Percentiles rank a stretch among this genome's conserved stretches.
Conservation (phyloP, 768 basidiomycete species). For the Russula earlei region DNA sequence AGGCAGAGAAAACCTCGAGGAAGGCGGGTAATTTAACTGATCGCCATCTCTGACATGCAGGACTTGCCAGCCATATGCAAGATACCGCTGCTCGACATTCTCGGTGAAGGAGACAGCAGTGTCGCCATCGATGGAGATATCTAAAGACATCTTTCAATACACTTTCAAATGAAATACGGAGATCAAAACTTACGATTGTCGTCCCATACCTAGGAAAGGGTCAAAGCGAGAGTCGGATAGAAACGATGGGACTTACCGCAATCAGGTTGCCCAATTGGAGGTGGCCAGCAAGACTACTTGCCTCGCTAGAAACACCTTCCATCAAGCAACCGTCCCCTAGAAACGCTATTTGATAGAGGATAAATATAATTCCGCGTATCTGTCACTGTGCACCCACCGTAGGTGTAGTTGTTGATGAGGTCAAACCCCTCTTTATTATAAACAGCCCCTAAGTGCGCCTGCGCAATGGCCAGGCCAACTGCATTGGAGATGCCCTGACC, state of each 20-base stretch:
- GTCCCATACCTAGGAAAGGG: slow-evolving; percentile 63
- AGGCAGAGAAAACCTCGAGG: neutral
- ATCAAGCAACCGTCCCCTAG: slow-evolving; percentile 93
- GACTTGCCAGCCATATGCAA: slow-evolving; percentile 91
- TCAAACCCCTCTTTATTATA: slow-evolving; percentile 84
- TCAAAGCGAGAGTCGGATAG: slow-evolving; percentile 17
- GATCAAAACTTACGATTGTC: slow-evolving; percentile 68
- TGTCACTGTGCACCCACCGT: slow-evolving; percentile 43
- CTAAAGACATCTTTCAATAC: slow-evolving; percentile 31
- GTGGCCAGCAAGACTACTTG: slow-evolving; percentile 88
- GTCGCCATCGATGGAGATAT: slow-evolving; percentile 94
- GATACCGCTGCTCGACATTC: slow-evolving; percentile 80
- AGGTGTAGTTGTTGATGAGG: slow-evolving; percentile 81
- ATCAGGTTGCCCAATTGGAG: slow-evolving; percentile 89
- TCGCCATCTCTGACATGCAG: slow-evolving; percentile 77
- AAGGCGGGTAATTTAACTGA: slow-evolving; percentile 32
- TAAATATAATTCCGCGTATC: slow-evolving; percentile 5
- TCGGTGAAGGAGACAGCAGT: slow-evolving; percentile 92
- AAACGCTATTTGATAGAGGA: slow-evolving; percentile 50
- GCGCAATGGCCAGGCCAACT: slow-evolving; percentile 88
- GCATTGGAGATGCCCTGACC: slow-evolving; percentile 93
- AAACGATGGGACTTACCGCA: slow-evolving; percentile 46
- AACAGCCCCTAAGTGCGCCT: slow-evolving; percentile 81
- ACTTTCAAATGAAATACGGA: neutral
- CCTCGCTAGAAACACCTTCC: slow-evolving; percentile 93